A percentile compares a stretch with the other conserved stretches of the same genome.
Conservation (phyloP, 805 yeast species). For the Kazachstania viticola region DNA sequence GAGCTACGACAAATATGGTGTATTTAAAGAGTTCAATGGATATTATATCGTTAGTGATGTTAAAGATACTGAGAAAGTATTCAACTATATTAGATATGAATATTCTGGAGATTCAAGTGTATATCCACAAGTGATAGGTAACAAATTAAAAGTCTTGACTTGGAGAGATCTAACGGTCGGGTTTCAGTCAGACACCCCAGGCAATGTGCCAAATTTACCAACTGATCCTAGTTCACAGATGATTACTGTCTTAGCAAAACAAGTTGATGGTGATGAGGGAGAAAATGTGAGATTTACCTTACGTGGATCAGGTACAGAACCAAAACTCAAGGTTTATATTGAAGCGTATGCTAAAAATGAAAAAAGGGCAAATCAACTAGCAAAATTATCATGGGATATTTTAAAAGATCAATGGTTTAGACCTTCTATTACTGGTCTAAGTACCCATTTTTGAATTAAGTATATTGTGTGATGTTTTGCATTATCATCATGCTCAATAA, state of each 20-base stretch:
- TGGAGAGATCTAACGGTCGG: conserved; percentile 87
- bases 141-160: conserved; percentile 36
- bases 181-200: conserved; percentile 55
- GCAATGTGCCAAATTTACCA: conserved; percentile 54
- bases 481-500: background rate
- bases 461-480: background rate
- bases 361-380: conserved; percentile 36
- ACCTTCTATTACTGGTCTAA: conserved; percentile 40
- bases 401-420: conserved; percentile 55
- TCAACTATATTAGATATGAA: conserved; percentile 38
- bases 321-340: conserved; percentile 82
- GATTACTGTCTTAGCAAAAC: conserved; percentile 54
- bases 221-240: conserved; percentile 67
- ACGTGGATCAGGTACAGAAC: conserved; percentile 95
- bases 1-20: conserved; percentile 61
- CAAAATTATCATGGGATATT: conserved; percentile 55
- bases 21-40: conserved; percentile 76
- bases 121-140: conserved; percentile 44
- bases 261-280: conserved; percentile 10
- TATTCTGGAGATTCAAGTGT: conserved; percentile 12
- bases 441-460: conserved; percentile 10
- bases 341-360: conserved; percentile 54
- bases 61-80: conserved; percentile 40
- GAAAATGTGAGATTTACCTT: conserved; percentile 62
- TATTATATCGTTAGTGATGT: conserved; percentile 61